phyloP scores from a whole-genome alignment of 1,139 yeast species.

The Protomyces inundatus region DNA sequence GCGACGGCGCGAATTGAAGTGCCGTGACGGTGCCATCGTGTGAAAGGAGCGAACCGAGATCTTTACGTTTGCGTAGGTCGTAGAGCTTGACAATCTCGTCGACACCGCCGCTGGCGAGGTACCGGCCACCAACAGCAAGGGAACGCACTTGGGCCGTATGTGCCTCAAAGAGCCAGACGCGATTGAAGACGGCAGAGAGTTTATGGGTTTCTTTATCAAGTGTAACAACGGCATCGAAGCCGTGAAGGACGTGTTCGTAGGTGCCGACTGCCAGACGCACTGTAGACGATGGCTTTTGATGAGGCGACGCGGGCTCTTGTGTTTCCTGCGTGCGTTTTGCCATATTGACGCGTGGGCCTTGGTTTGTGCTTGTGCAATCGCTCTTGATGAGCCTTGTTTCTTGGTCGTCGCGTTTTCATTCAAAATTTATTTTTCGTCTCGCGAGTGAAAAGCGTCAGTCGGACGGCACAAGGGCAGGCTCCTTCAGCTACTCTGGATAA shows the following conservation, averaged over 20 bases:
- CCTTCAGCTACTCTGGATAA: too few relatives aligned
- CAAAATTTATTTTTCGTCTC: too few relatives aligned
- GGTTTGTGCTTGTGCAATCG: too few relatives aligned
- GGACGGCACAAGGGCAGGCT: too few relatives aligned
- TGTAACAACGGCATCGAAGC: conserved; percentile 65
- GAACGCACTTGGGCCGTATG: conserved; percentile 83
- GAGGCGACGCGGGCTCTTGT: background rate
- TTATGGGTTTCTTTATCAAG: conserved; percentile 28
- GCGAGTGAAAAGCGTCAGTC: too few relatives aligned
- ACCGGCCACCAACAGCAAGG: conserved; percentile 75
- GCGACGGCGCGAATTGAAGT: conserved; percentile 55
- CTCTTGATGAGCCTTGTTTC: too few relatives aligned
- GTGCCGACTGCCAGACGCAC: conserved; percentile 89
- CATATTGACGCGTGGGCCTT: background rate
- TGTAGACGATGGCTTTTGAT: conserved; percentile 3
- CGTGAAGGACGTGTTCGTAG: conserved; percentile 84
- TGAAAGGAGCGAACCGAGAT: conserved; percentile 79
- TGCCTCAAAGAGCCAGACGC: conserved; percentile 92
- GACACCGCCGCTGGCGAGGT: conserved; percentile 88
- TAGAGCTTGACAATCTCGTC: conserved; percentile 94
- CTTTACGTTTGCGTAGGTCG: conserved; percentile 89
- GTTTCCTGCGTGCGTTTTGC: conserved; percentile 2
- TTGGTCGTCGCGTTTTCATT: too few relatives aligned
- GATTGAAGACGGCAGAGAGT: conserved; percentile 65
- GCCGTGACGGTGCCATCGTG: conserved; percentile 87